Evolutionary conservation across 768 basidiomycete genomes (phyloP).

Genomic region (Cyclocybe cylindracea): DNA sequence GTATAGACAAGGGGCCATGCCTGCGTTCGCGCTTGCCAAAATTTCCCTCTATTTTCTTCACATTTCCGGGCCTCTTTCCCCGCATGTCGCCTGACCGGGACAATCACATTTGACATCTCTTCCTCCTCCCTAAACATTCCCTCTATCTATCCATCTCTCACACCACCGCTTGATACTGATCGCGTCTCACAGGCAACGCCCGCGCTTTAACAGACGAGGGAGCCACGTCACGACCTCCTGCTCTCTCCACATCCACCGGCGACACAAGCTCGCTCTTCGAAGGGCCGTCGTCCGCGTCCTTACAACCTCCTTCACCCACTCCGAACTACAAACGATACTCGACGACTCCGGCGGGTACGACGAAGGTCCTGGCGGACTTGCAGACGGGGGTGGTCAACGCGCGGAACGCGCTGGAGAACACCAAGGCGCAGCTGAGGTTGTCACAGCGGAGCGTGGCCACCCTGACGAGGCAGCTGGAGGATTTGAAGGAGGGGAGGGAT

Average conservation of each 20-base stretch:
- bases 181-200: no score
- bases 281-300: slow-evolving; percentile 38
- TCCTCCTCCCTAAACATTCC: no score
- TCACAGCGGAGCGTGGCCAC: slow-evolving; percentile 85
- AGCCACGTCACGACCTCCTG: slow-evolving; percentile 32
- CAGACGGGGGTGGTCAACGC: slow-evolving; percentile 83
- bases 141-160: no score
- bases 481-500: slow-evolving; percentile 86
- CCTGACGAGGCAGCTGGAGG: slow-evolving; percentile 83
- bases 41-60: no score
- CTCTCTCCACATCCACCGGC: slow-evolving; percentile 28
- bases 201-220: slow-evolving; percentile 14
- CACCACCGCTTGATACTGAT: no score
- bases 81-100: no score
- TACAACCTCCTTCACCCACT: slow-evolving; percentile 52
- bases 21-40: no score
- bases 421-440: slow-evolving; percentile 76
- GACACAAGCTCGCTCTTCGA: slow-evolving; percentile 30
- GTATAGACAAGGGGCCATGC: no score
- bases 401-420: slow-evolving; percentile 81
- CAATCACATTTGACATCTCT: no score
- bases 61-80: no score
- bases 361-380: slow-evolving; percentile 85
- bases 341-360: slow-evolving; percentile 76
- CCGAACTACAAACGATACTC: slow-evolving; percentile 45